phyloP scores from a whole-genome alignment of 352 stramenopile genomes.

The Globisporangium yorkense region DNA sequence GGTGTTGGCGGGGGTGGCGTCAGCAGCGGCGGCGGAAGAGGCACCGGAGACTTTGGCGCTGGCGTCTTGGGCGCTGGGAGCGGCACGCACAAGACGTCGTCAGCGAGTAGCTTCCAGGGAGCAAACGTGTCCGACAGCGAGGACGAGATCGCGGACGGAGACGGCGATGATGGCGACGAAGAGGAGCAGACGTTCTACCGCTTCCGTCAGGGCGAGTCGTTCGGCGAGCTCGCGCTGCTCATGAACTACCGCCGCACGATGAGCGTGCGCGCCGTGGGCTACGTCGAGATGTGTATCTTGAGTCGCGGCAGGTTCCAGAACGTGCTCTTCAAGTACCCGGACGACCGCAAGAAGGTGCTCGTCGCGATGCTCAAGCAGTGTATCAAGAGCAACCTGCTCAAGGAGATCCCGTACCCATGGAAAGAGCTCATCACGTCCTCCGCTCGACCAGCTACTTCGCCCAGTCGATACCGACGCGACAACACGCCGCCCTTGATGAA shows the following conservation, averaged over 20 bases:
- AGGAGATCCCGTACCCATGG: slow-evolving; percentile 16
- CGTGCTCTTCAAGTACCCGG: slow-evolving; percentile 21
- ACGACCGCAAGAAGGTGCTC: slow-evolving; percentile 23
- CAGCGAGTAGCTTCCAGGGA: slow-evolving; percentile 2
- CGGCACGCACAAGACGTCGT: slow-evolving; percentile 4
- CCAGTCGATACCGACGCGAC: neutral
- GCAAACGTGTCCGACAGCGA: slow-evolving; percentile 7
- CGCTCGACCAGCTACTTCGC: neutral
- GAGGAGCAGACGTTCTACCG: neutral
- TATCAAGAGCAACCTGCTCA: slow-evolving; percentile 19
- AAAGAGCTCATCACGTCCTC: slow-evolving; percentile 5
- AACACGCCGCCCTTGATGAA: neutral
- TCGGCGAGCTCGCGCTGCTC: slow-evolving; percentile 44
- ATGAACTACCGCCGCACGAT: slow-evolving; percentile 37
- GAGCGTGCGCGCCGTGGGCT: slow-evolving; percentile 25
- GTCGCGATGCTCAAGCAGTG: slow-evolving; percentile 16
- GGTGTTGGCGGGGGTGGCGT: neutral
- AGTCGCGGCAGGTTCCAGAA: slow-evolving; percentile 20
- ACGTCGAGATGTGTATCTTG: slow-evolving; percentile 40
- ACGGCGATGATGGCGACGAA: neutral
- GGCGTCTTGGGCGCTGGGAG: slow-evolving; percentile 2
- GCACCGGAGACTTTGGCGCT: slow-evolving; percentile 6
- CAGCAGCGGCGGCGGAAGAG: slow-evolving; percentile 2
- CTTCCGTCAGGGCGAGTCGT: slow-evolving; percentile 21
- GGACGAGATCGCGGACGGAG: neutral